Percentiles rank a stretch among this genome's conserved stretches.
Evolutionary conservation across 2,329 filamentous ascomycete genomes (phyloP).

Genomic region (Stenocarpella maydis): DNA sequence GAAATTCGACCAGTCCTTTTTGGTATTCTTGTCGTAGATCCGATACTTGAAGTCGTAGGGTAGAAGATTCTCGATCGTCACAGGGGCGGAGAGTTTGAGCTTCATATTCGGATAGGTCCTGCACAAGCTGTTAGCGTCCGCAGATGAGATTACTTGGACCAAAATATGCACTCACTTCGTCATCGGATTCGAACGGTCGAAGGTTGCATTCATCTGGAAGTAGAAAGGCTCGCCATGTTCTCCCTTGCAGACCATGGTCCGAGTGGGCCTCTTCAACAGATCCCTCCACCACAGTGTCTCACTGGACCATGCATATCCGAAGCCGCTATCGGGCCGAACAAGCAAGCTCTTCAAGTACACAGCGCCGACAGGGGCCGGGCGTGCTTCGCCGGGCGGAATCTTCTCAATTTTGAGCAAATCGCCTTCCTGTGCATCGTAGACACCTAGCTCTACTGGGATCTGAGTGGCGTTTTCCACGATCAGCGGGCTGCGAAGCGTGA

Average conservation of each 20-base stretch:
- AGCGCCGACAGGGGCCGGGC: slow-evolving; percentile 90
- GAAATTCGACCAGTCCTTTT: slow-evolving; percentile 99
- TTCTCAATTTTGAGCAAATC: slow-evolving; percentile 98
- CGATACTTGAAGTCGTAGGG: slow-evolving; percentile 99
- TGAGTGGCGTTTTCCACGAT: slow-evolving; percentile 96
- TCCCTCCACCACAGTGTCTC: slow-evolving; percentile 94
- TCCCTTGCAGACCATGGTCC: slow-evolving; percentile 87
- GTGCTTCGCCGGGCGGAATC: slow-evolving; percentile 88
- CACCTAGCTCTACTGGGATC: slow-evolving; percentile 91
- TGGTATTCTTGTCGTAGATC: slow-evolving; percentile 98
- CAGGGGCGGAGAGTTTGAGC: slow-evolving; percentile 87
- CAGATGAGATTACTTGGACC: background rate
- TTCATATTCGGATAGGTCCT: slow-evolving; percentile 94
- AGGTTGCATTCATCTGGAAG: slow-evolving; percentile 92
- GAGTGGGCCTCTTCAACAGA: slow-evolving; percentile 81
- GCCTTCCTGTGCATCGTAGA: slow-evolving; percentile 87
- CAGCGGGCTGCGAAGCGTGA: slow-evolving; percentile 91
- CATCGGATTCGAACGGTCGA: slow-evolving; percentile 83
- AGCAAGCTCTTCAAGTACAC: slow-evolving; percentile 89
- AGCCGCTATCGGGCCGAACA: slow-evolving; percentile 91
- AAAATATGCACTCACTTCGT: slow-evolving; percentile 62
- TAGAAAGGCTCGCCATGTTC: slow-evolving; percentile 92
- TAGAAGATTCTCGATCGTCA: slow-evolving; percentile 92
- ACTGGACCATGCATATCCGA: slow-evolving; percentile 94
- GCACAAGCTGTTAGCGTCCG: slow-evolving; percentile 43